Evolutionary conservation across 2,329 filamentous ascomycete genomes (phyloP), one percentile per base, ranked within the genome.

Genomic region (Hortaea sp.): DNA sequence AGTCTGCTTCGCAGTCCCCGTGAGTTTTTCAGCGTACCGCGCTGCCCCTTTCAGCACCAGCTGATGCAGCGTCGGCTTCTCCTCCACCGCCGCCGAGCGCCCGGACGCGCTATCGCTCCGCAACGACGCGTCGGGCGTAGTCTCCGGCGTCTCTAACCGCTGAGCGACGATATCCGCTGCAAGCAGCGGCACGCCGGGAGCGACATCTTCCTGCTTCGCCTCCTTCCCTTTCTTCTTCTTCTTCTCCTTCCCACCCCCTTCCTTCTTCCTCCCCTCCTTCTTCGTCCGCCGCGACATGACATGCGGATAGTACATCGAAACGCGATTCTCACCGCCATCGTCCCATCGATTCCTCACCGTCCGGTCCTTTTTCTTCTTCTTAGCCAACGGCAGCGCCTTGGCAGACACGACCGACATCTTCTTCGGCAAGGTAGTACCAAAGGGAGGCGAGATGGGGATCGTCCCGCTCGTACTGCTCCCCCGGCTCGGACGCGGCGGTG

Each of bases 391-490:
- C 37, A 7, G 10, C n/a, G n/a, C 9, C 32, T 35, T 12, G 32
- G 32, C n/a, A 35, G 13, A 20, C 10, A 7, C 37, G 10, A 39
- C 13, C 11, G 37, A 7, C 37, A 39, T 27, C 13, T 10, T 10
- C 13, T 20, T 39, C 13, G 37, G 37, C 9, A 39, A 3, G 10
- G 37, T 3, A 7, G 37, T 20, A 20, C 2, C 37, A n/a, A 45
- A 44, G 1, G 60, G 60, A 41, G 61, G 60, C 11, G 61, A 64
- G 29, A 64, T 63, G 2, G 60, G 58, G 30, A 62, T 63, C 10
- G 51, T 54, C 4, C 62, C 60, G 35, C 56, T 59, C 7, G 57
- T 60, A 43, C 59, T 62, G 5, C 51, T 45, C 11, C 52, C 42
- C 29, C 39, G 9, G 4, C n/a, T 41, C 20, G 45, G 50, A 27